Evolutionary conservation across 2,329 filamentous ascomycete genomes (phyloP), one percentile per base, ranked within the genome.

Genomic region (Epichloe typhina): DNA sequence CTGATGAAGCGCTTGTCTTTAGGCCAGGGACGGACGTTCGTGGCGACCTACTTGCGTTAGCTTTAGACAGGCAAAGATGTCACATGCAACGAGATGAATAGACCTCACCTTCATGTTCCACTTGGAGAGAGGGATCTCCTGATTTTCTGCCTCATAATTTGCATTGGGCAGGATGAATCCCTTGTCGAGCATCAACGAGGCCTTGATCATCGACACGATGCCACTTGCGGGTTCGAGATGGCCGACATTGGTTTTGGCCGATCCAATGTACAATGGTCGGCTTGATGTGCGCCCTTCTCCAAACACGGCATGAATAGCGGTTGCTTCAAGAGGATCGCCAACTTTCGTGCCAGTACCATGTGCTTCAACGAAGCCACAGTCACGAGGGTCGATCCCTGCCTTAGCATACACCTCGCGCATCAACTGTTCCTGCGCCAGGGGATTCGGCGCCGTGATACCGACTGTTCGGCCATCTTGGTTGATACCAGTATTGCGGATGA

Each of bases 341-440:
- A 72, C 71, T 38, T 66, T 66, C 17, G 77, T 81, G 6, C 76
- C 77, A 0, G 77, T 79, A 17, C 76, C 76, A 57, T 81, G 77
- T 3, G 73, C 73, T 56, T 81, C 76, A 37, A 70, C 56, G 48
- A 63, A 70, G 4, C 60, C 62, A 17, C 57, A 59, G 5, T 67
- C 64, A 1, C 50, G 47, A 11, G 60, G 60, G 23, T 58, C 54
- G n/a, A 69, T 55, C 8, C 59, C 58, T 2, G 58, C 60, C 7
- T 56, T 53, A 0, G 52, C 38, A 53, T 74, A 74, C 0, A 65
- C 63, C 1, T 62, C 58, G 38, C 64, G 57, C 19, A 72, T 73
- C 3, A 71, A 58, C 2, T 55, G 56, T 36, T 60, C 62, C 61
- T 81, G 77, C 0, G 75, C 73, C 1, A 0, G 65, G 68, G 65